Evolutionary conservation across 2,329 filamentous ascomycete species (phyloP).

Genomic region (Ceratocystis destructans): DNA sequence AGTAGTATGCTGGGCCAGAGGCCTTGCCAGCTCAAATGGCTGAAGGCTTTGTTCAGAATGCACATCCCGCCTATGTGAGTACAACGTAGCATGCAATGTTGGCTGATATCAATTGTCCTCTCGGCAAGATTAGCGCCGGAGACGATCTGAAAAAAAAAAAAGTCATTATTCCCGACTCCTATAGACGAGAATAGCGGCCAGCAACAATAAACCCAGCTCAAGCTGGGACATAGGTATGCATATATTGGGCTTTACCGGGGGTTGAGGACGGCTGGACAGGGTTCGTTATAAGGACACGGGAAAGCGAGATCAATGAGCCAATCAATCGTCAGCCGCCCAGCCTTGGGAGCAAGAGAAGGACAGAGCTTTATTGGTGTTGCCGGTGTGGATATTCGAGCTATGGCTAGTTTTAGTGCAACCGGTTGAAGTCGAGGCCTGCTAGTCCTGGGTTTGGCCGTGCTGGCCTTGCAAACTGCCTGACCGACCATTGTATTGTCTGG

Average conservation of each 20-base stretch:
- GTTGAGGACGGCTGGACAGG: neutral
- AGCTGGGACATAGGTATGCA: neutral
- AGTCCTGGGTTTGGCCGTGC: too few relatives aligned
- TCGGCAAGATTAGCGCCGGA: conserved; percentile 9
- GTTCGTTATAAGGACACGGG: neutral
- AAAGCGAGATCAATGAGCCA: neutral
- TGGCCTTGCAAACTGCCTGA: too few relatives aligned
- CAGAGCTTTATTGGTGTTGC: too few relatives aligned
- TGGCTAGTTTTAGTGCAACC: too few relatives aligned
- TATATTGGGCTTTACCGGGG: neutral
- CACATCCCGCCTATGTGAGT: neutral
- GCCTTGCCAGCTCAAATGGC: too few relatives aligned
- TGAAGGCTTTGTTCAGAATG: neutral
- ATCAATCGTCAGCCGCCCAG: neutral
- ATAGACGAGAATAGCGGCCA: neutral
- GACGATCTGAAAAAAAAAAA: neutral
- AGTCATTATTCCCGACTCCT: neutral
- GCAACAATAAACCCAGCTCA: neutral
- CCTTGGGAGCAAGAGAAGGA: neutral
- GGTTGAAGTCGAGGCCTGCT: too few relatives aligned
- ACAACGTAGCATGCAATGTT: neutral
- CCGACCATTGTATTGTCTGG: too few relatives aligned
- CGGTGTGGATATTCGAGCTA: too few relatives aligned
- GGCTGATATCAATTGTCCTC: neutral
- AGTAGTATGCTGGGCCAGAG: too few relatives aligned